Base-by-base conservation (phyloP, 768 basidiomycete genomes). In the Pleurotus platypus region DNA sequence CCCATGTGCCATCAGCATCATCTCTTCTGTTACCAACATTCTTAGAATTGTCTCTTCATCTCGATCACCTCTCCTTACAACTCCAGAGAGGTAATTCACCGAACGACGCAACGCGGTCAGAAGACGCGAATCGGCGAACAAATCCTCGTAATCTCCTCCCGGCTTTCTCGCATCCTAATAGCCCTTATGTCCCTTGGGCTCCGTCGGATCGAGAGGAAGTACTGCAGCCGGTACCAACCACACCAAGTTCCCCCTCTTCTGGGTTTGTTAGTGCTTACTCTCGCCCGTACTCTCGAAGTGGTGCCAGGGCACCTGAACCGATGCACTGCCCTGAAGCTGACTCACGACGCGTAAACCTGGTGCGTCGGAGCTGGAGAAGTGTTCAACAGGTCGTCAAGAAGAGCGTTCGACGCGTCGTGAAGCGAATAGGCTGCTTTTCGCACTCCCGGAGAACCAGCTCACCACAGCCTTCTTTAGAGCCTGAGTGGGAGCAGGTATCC, bases 111-210 rank as follows among this genome's bases (percentile, higher is more conserved):
- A 55, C 51, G 53, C 56, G 15, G 55, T 18, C 2, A 7, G 38
- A 22, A 15, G 43, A 47, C 60, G 55, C 38, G 58, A 58, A 37
- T 62, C 56, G 38, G 55, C 63, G 50, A 59, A 62, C 30, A 8
- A 35, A 35, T 11, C 30, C 30, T 35, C 30, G 30, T 35, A 35
- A 35, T 35, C 30, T 11, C 9, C 9, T 75, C 35, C 72, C 76
- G 5, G 67, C 74, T 22, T 70, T 78, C 30, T 72, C 72, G 42
- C 78, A 82, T 64, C 78, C 80, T 5, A 81, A 81, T 51, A 80
- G 77, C 63, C 81, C 81, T n/a, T 82, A 82, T 53, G 76, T 80
- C 4, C 81, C 81, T 7, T 82, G 79, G 80, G 62, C 72, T 4
- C 65, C 70, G 26, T 67, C 73, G 22, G 67, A 64, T 71, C 82